Percentiles rank a stretch among this genome's conserved stretches.
These are phyloP conservation scores for Trichoderma sp. DNA, from an alignment of 2,329 filamentous ascomycete species.

Conservation along the genomic window DNA sequence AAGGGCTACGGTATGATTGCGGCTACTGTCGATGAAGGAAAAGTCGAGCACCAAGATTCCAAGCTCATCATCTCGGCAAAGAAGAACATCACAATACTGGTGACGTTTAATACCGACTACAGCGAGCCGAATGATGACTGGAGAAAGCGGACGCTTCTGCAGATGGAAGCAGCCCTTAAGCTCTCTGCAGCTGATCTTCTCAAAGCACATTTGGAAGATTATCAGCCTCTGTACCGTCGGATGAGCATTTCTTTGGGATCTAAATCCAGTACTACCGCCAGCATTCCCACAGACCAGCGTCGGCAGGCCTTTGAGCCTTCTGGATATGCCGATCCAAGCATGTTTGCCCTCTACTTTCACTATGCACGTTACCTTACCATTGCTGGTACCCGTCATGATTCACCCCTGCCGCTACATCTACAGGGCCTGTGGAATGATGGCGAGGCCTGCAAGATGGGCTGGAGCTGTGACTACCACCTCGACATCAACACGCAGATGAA, in stretches of 20 bases:
- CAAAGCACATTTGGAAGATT: conserved; percentile 6
- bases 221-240: conserved; percentile 7
- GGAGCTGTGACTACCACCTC: conserved; percentile 19
- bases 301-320: conserved; percentile 1
- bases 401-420: conserved; percentile 14
- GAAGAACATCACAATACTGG: conserved; percentile 7
- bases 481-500: conserved; percentile 21
- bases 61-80: conserved; percentile 9
- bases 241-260: conserved; percentile 9
- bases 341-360: conserved; percentile 19
- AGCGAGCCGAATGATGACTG: background rate
- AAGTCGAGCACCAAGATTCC: background rate
- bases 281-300: conserved; percentile 3
- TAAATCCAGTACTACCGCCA: background rate
- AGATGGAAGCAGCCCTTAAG: conserved; percentile 5
- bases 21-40: conserved; percentile 1
- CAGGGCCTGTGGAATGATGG: conserved; percentile 19
- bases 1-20: conserved; percentile 13
- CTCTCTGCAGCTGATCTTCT: conserved; percentile 1
- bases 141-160: background rate
- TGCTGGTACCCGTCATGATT: conserved; percentile 14
- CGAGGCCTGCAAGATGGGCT: conserved; percentile 19
- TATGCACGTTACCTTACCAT: conserved; percentile 17
- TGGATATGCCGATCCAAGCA: conserved; percentile 8
- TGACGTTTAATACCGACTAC: conserved; percentile 15